Evolutionary conservation across 331 rosid genomes (phyloP).

Genomic region (Quercus tomentella): DNA sequence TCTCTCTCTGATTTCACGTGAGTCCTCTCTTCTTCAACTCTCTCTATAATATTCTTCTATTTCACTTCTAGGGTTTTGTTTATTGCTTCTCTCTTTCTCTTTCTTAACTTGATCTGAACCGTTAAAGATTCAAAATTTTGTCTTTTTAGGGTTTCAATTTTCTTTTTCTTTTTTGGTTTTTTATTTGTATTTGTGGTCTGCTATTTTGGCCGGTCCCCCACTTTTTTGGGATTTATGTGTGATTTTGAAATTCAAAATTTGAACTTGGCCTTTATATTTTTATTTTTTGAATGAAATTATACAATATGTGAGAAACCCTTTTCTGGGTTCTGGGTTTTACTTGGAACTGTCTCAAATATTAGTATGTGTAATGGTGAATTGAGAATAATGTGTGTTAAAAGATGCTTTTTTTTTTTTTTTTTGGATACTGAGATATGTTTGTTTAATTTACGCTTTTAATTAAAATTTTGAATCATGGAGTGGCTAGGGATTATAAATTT

Average conservation of each 20-base stretch:
- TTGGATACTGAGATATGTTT: neutral
- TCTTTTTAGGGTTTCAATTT: neutral
- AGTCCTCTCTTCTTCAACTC: conserved; percentile 13
- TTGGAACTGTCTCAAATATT: neutral
- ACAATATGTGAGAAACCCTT: neutral
- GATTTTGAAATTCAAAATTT: neutral
- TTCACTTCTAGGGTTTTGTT: conserved; percentile 15
- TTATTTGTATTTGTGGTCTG: neutral
- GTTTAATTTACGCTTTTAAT: neutral
- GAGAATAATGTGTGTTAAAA: neutral
- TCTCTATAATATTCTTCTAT: neutral
- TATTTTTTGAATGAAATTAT: neutral
- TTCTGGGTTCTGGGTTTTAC: neutral
- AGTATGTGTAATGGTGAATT: neutral
- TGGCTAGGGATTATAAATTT: neutral
- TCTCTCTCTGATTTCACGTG: conserved; percentile 19
- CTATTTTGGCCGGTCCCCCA: neutral
- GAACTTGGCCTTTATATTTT: neutral
- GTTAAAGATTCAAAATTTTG: conserved; percentile 3
- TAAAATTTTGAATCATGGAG: neutral
- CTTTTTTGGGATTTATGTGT: neutral
- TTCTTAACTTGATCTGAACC: neutral
- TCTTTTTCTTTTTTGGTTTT: neutral
- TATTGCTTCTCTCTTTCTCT: neutral
- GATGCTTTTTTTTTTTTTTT: neutral